Evolutionary conservation across 306 rosid genomes (phyloP), one percentile per base, ranked within the genome.

Genomic region (Gastrolobium bilobum): DNA sequence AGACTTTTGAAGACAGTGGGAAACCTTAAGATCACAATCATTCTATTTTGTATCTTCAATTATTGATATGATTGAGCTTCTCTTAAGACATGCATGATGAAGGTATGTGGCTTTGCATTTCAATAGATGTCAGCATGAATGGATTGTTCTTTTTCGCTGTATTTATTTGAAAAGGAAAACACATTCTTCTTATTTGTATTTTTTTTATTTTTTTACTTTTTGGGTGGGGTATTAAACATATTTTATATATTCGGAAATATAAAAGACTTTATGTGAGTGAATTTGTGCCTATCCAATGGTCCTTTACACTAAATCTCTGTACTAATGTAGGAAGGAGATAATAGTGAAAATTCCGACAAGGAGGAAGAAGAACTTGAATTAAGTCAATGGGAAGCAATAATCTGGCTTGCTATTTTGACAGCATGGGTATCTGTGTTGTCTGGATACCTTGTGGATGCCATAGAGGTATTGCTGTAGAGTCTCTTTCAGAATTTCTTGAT

Each of bases 371-470:
- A 83, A 75, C 52, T 83, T 47, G 94, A 91, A 81, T 82, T 94
- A 78, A 86, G 91, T 74, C 73, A 79, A 29, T 89, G 91, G 96
- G 98, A 94, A 90, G 88, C 98, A 40, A 86, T 94, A 73, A 82
- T 81, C 26, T 94, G 98, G 98, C 98, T 94, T 73, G 86, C 93
- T 74, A 54, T 91, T 84, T 85, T 94, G 85, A 94, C 97, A 15
- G 85, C 75, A 52, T 89, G 96, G 97, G 86, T 94, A 39, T 94
- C 98, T 11, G 9, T 94, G 72, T 84, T 94, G 79, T 94, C 98
- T 56, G 98, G 92, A 79, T 94, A 91, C 83, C 92, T 94, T 40
- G 98, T 94, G 9, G 91, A 88, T 82, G 96, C 98, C 80, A 88
- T 94, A 63, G 59, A 88, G 98, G 98, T 94, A 87, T 64, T 4